Percentiles rank a stretch among this genome's conserved stretches.
Evolutionary conservation across 129 eudicot genomes (phyloP).

Genomic region (Saussurea involucrata): DNA sequence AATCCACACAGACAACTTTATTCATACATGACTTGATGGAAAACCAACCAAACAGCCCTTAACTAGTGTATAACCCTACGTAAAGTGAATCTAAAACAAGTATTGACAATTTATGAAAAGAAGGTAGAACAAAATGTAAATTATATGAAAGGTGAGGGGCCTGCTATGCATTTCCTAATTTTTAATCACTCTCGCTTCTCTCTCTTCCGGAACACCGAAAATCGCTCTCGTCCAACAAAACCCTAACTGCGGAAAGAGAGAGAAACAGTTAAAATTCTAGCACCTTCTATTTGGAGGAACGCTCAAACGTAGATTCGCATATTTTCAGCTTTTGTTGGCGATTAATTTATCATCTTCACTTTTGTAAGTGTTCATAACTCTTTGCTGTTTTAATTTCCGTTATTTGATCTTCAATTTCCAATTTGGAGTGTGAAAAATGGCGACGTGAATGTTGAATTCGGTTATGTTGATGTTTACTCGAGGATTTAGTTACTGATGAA

Average conservation of each 20-base stretch:
- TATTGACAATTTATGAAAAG: neutral
- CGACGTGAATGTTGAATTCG: neutral
- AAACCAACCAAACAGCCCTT: too few species aligned
- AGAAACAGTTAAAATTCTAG: neutral
- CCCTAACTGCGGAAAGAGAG: slow-evolving; percentile 14
- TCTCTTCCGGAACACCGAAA: slow-evolving; percentile 25
- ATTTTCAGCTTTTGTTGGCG: neutral
- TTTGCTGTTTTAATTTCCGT: neutral
- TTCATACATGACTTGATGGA: too few species aligned
- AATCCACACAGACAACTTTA: too few species aligned
- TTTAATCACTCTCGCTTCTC: slow-evolving; percentile 30
- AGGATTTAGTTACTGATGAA: slow-evolving; percentile 1
- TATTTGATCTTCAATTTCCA: neutral
- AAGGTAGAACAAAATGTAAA: slow-evolving; percentile 8
- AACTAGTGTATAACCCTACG: too few species aligned
- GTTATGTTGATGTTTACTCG: neutral
- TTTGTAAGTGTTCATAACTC: slow-evolving; percentile 24
- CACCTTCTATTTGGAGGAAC: neutral
- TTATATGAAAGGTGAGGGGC: slow-evolving; percentile 25
- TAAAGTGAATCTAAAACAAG: neutral
- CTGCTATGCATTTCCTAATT: slow-evolving; percentile 17
- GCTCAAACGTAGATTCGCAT: neutral
- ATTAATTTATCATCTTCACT: neutral
- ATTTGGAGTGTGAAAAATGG: neutral
- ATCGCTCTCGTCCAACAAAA: slow-evolving; percentile 14